Base-by-base conservation (phyloP, 2,329 filamentous ascomycete genomes). In the Amylocarpus encephaloides region DNA sequence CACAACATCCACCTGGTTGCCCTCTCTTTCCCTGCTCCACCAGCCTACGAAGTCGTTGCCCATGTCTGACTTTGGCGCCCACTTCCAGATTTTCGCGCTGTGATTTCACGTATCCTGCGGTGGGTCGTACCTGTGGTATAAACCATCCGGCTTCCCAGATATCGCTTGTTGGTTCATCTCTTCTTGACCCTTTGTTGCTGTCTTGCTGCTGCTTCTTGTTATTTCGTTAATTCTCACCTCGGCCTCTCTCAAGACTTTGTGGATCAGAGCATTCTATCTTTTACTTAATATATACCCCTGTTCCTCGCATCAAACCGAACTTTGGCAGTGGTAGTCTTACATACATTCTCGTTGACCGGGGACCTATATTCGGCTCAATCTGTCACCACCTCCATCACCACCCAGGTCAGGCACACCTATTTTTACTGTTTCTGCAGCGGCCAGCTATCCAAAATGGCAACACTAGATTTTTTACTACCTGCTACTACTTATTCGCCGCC, bases 401-500 rank as follows among this genome's bases (percentile, higher is more conserved):
- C 19, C 41, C 29, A 36, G 26, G 29, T 42, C 11, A 15, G 15
- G 29, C 29, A 33, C 16, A 41, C 34, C 43, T 50, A 45, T 49
- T 38, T 54, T 40, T 49, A 49, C 51, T n/a, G 44, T 46, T 45
- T 50, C 51, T 38, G 54, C 57, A 30, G 12, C 45, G 36, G 49
- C 46, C 42, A 43, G 47, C 55, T 22, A 58, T 26, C 51, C 53
- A 64, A 61, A 56, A 66, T 66, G 64, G 60, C 56, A 52, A 59
- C 64, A 48, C 55, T 67, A 62, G 59, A 68, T 66, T 66, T 68
- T 62, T 72, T 75, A 62, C 73, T 75, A 62, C 73, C 72, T 54
- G 67, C 71, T 53, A 70, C 70, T 61, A 71, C 70, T 47, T 80
- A 78, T 70, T 71, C 66, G 63, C 71, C 76, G 51, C 72, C 62